A percentile compares a stretch with the other conserved stretches of the same genome.
These are phyloP conservation scores for Triticum urartu DNA, from an alignment of 176 grass and related monocot genomes.

Conservation along the genomic window DNA sequence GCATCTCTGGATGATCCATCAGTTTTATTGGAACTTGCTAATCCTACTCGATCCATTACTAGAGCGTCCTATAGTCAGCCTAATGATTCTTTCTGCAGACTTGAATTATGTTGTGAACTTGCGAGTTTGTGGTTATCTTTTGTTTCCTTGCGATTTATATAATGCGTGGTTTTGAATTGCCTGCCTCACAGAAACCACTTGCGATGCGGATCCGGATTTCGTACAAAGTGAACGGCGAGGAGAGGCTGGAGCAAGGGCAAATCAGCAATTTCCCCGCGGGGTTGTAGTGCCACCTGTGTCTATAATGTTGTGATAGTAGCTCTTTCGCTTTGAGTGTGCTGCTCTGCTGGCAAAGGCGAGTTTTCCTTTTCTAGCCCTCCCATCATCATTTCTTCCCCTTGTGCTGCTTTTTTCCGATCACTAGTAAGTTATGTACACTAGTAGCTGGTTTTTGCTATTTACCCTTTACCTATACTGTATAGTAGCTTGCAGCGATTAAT, in stretches of 20 bases:
- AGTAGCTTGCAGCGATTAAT: conserved; percentile 49
- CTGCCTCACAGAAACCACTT: conserved; percentile 66
- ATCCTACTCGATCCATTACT: neutral
- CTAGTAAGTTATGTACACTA: conserved; percentile 36
- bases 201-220: conserved; percentile 86
- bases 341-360: conserved; percentile 28
- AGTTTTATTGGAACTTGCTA: neutral
- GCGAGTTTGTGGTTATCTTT: neutral
- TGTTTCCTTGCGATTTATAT: neutral
- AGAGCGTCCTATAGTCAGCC: neutral
- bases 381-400: conserved; percentile 24
- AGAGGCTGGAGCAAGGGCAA: conserved; percentile 91
- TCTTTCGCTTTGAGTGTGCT: conserved; percentile 11
- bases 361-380: conserved; percentile 29
- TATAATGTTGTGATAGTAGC: conserved; percentile 35
- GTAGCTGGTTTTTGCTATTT: conserved; percentile 52
- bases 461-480: conserved; percentile 70
- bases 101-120: neutral
- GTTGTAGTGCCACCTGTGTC: conserved; percentile 54
- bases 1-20: neutral
- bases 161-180: neutral
- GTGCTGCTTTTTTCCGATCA: conserved; percentile 25
- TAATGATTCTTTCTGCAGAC: neutral
- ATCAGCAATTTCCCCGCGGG: conserved; percentile 87
- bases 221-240: conserved; percentile 87